Evolutionary conservation across 805 yeast species (phyloP), one percentile per base, ranked within the genome.

Genomic region (Danielia reshetovae): DNA sequence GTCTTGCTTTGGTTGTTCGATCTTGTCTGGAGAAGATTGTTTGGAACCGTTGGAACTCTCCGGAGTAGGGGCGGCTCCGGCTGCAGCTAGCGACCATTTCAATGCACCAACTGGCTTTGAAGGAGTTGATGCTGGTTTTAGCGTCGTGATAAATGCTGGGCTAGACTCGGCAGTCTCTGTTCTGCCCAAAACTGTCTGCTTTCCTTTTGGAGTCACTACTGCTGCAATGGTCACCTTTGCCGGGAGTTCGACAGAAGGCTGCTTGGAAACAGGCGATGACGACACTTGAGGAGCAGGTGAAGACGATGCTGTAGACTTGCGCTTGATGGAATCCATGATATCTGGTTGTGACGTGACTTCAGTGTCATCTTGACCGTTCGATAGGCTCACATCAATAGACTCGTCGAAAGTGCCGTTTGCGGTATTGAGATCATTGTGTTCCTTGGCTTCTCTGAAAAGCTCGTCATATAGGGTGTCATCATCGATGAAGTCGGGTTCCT

Each of bases 81-180:
- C 73, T 4, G 77, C 79, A 4, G 78, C 78, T 1, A 77, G 61
- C 0, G 81, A 65, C 66, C 79, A 77, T 49, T 76, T 76, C 34
- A 77, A 55, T 30, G 72, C 75, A 10, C 77, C 76, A 7, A 71
- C 64, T 7, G 78, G 76, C 45, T 70, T 70, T 1, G 70, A 55
- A 9, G 81, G 81, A 5, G 74, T 62, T 3, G 74, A 59, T 1
- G 81, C 79, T 1, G 82, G 81, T 48, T 73, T 75, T 43, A 74
- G 54, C 5, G 62, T 64, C 32, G 65, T 65, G 23, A 67, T 57
- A 19, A 67, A 65, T 4, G 60, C 71, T 3, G 70, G 67, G 27
- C 62, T 61, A 0, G 63, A 40, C 12, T 65, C 70, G 7, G 59
- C 26, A 18, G 29, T 18, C 6, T 33, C 35, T 11, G 39, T 19